Conservation (phyloP, 2,329 filamentous ascomycete genomes). For the Magnaporthiopsis incrustans region DNA sequence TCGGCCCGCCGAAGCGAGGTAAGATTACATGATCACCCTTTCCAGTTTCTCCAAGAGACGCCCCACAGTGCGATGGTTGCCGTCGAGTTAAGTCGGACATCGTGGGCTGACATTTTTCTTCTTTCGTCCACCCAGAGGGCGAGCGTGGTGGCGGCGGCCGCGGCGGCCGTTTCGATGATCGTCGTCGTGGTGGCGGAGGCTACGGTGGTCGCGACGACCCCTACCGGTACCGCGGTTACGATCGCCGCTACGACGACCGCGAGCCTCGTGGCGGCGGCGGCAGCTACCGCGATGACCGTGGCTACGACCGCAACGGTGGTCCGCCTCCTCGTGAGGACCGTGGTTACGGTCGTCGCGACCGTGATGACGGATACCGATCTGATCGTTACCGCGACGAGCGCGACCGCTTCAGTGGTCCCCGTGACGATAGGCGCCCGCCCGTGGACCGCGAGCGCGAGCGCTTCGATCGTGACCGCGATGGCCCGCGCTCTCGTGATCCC, state of each 20-base stretch:
- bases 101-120: background rate
- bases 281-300: conserved; percentile 24
- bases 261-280: conserved; percentile 29
- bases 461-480: conserved; percentile 41
- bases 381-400: conserved; percentile 7
- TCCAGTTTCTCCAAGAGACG: conserved; percentile 19
- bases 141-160: conserved; percentile 48
- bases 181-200: conserved; percentile 45
- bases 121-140: conserved; percentile 18
- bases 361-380: conserved; percentile 9
- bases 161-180: conserved; percentile 54
- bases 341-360: conserved; percentile 27
- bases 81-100: background rate
- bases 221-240: conserved; percentile 43
- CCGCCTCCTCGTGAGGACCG: conserved; percentile 35
- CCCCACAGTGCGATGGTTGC: background rate
- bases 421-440: conserved; percentile 39
- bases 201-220: conserved; percentile 44
- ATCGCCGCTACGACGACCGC: conserved; percentile 18
- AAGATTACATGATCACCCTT: conserved; percentile 29
- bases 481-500: conserved; percentile 29
- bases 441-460: conserved; percentile 32
- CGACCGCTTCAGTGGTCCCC: conserved; percentile 20
- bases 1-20: conserved; percentile 96
- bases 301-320: conserved; percentile 34